These are phyloP conservation scores for Malassezia equina DNA, from an alignment of 1,284 basidiomycete genomes.

Conservation along the genomic window DNA sequence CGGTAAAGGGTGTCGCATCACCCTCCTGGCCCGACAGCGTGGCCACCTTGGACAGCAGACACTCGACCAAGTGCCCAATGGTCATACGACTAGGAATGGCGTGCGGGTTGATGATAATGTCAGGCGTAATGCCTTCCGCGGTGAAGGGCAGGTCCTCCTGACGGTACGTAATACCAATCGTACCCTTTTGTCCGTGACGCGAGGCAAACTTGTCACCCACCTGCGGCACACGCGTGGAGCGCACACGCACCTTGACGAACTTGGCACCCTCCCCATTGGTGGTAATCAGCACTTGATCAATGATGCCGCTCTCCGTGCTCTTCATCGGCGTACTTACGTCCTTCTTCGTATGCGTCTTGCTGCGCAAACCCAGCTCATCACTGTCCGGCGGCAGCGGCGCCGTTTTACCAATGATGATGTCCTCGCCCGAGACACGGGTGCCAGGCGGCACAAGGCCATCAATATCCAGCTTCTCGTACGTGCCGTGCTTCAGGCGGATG, in stretches of 20 bases:
- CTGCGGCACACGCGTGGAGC: constrained; percentile 89
- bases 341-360: constrained; percentile 74
- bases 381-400: constrained; percentile 91
- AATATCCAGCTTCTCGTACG: constrained; percentile 94
- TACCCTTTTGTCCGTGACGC: constrained; percentile 98
- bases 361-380: constrained; percentile 90
- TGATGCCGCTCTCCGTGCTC: constrained; percentile 91
- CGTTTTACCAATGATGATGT: constrained; percentile 98
- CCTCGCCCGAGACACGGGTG: constrained; percentile 86
- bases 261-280: constrained; percentile 92
- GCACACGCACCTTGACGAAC: constrained; percentile 94
- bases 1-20: constrained; percentile 96
- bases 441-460: constrained; percentile 93
- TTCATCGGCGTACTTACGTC: constrained; percentile 96
- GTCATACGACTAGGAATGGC: constrained; percentile 99
- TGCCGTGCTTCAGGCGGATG: constrained; percentile 91
- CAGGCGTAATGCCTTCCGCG: constrained; percentile 85
- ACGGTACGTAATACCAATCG: constrained; percentile 95
- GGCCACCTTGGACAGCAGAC: constrained; percentile 88
- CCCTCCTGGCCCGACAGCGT: constrained; percentile 93
- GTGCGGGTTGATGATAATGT: constrained; percentile 97
- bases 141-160: constrained; percentile 99
- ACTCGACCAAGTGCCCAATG: constrained; percentile 98
- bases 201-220: constrained; percentile 99
- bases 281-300: constrained; percentile 93